Evolutionary conservation across 2,329 filamentous ascomycete species (phyloP).

Genomic region (Rutstroemia sydowiana): DNA sequence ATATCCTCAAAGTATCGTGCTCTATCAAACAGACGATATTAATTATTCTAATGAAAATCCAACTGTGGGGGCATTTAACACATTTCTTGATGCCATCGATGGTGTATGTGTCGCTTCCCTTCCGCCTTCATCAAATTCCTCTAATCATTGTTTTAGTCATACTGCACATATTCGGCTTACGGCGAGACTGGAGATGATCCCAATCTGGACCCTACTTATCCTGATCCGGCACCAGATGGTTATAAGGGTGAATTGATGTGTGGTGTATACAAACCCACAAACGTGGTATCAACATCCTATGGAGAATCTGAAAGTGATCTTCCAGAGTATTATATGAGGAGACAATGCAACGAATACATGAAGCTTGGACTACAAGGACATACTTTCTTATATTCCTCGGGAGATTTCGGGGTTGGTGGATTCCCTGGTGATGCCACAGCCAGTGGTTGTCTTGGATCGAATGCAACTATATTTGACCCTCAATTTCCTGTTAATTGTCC

Average conservation of each 20-base stretch:
- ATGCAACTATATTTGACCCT: constrained; percentile 41
- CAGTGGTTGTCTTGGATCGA: constrained; percentile 33
- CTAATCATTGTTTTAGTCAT: constrained; percentile 7
- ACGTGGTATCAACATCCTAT: constrained; percentile 43
- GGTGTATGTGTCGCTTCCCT: not conserved
- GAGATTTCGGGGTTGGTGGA: constrained; percentile 38
- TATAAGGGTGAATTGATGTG: constrained; percentile 42
- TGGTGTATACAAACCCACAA: constrained; percentile 37
- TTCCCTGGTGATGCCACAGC: constrained; percentile 27
- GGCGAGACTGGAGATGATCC: constrained; percentile 12
- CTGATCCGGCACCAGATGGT: constrained; percentile 39
- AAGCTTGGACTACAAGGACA: constrained; percentile 43
- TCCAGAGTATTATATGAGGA: constrained; percentile 45
- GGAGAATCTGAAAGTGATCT: constrained; percentile 45
- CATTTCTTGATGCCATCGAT: constrained; percentile 13
- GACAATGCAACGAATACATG: constrained; percentile 42
- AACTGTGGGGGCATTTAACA: constrained; percentile 1
- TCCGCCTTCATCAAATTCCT: not conserved
- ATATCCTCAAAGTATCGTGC: constrained; percentile 40
- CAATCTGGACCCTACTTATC: constrained; percentile 42
- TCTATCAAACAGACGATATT: constrained; percentile 35
- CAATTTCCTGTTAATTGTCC: constrained; percentile 37
- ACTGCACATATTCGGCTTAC: constrained; percentile 12
- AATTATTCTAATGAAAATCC: constrained; percentile 12
- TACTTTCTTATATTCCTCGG: constrained; percentile 39